Conservation (phyloP, 1,139 yeast species). For the Debaryomyces fabryi region DNA sequence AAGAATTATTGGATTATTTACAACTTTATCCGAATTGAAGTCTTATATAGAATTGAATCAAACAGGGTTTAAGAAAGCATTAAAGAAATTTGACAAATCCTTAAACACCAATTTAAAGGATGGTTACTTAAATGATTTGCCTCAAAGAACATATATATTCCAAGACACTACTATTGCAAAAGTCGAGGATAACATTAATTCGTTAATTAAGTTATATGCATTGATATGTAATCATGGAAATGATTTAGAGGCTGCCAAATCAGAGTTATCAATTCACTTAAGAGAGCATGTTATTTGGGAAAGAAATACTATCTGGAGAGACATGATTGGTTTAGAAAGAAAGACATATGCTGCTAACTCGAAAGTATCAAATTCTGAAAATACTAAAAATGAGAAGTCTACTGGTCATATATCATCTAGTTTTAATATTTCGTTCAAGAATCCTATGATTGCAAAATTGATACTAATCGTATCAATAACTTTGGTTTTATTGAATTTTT, state of each 20-base stretch:
- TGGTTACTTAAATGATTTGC: slow-evolving; percentile 36
- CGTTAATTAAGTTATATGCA: slow-evolving; percentile 42
- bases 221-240: slow-evolving; percentile 45
- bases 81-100: slow-evolving; percentile 71
- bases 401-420: slow-evolving; percentile 17
- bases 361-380: slow-evolving; percentile 16
- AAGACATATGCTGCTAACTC: slow-evolving; percentile 48
- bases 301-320: slow-evolving; percentile 73
- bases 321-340: slow-evolving; percentile 86
- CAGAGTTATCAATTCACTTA: slow-evolving; percentile 60
- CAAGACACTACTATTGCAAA: slow-evolving; percentile 41
- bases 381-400: slow-evolving; percentile 17
- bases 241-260: slow-evolving; percentile 45
- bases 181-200: slow-evolving; percentile 46
- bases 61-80: slow-evolving; percentile 68
- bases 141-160: slow-evolving; percentile 38
- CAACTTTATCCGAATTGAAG: slow-evolving; percentile 65
- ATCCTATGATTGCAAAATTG: slow-evolving; percentile 51
- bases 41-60: slow-evolving; percentile 67
- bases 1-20: slow-evolving; percentile 56
- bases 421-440: slow-evolving; percentile 42
- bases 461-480: slow-evolving; percentile 48
- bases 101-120: slow-evolving; percentile 46
- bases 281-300: slow-evolving; percentile 80
- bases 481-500: slow-evolving; percentile 49